Base-by-base conservation (phyloP, 2,329 filamentous ascomycete genomes). In the Colletotrichum scovillei region DNA sequence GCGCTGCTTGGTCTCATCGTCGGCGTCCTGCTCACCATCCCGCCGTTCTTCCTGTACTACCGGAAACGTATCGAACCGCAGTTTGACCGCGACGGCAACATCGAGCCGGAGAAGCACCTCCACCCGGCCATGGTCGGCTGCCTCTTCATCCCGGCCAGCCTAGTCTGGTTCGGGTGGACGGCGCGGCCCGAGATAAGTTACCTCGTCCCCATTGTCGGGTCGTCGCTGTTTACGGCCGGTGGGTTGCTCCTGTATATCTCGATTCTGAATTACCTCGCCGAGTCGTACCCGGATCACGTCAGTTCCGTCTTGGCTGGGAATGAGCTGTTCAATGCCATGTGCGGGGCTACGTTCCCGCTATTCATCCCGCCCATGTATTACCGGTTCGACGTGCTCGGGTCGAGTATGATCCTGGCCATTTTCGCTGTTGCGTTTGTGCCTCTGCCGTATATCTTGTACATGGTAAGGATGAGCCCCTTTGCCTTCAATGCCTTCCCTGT, bases 21-120 rank as follows among this genome's bases (percentile, higher is more conserved):
- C n/a, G 71, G 71, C 14, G 71, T 73, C 9, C 35, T 73, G 1
- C 9, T 71, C 11, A 55, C 58, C 19, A 66, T 66, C 0, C 67
- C 67, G 8, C 71, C 67, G 1, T 73, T 71, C n/a, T 71, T 73
- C 3, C 28, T 73, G 4, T 73, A 73, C 12, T 73, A 73, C 19
- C 57, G 71, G 28, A 56, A 56, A 5, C 55, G 56, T 1, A 52
- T 73, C 9, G 71, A 73, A 38, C 71, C 71, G 14, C 49, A 52
- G 4, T 73, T 70, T 19, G 46, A 66, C 14, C 55, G 52, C n/a
- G 3, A 56, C 7, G 71, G 67, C 4, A 66, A 63, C 6, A 66
- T 73, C 14, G 35, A 46, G 22, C 71, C 71, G 9, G 71, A 73
- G 1, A 71, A 57, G 49, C 67, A 66, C 2, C 24, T 73, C 2